phyloP scores from a whole-genome alignment of 108 stramenopile genomes.

The Fragilaria radians region DNA sequence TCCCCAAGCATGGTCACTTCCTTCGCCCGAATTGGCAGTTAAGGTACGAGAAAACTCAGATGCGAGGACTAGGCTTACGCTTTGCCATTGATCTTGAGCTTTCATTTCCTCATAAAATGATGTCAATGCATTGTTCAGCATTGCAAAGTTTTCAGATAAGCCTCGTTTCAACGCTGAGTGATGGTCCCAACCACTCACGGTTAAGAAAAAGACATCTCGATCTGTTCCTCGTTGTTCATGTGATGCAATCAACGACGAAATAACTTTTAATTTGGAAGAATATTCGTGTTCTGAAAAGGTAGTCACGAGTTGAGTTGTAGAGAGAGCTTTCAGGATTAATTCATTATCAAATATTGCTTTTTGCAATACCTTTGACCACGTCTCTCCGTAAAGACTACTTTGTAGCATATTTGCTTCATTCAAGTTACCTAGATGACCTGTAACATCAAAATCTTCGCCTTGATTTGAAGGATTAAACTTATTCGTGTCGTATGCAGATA shows the following conservation, averaged over 20 bases:
- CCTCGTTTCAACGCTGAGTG: constrained; percentile 29
- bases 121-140: neutral
- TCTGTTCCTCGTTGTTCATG: constrained; percentile 30
- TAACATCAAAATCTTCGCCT: no score
- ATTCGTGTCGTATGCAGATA: no score
- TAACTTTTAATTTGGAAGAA: constrained; percentile 6
- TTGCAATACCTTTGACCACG: constrained; percentile 31
- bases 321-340: constrained; percentile 5
- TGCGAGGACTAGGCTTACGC: neutral
- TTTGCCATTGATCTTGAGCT: neutral
- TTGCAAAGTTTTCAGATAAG: neutral
- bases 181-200: constrained; percentile 55
- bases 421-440: neutral
- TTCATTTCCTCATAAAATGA: neutral
- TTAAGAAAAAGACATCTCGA: constrained; percentile 54
- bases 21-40: neutral
- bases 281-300: neutral
- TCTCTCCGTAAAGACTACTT: constrained; percentile 26
- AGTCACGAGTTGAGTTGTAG: neutral
- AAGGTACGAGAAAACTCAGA: neutral
- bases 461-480: no score
- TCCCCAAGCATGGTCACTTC: no score
- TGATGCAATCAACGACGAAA: constrained; percentile 33
- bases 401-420: constrained; percentile 8
- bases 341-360: constrained; percentile 27